phyloP scores from a whole-genome alignment of 75 land plant species.

The Sequoiadendron giganteum region DNA sequence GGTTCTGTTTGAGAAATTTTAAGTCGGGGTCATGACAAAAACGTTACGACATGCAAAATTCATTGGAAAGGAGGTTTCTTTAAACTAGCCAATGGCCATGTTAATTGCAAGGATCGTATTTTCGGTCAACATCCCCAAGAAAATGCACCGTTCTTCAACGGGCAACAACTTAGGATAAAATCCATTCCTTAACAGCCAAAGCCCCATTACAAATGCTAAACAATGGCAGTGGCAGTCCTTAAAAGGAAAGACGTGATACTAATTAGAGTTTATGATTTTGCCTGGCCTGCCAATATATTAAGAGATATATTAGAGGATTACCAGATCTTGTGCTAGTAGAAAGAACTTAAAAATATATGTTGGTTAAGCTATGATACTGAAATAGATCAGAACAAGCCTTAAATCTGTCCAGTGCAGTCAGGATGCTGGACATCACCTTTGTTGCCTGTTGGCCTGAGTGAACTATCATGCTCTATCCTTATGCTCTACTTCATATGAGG shows the following conservation, averaged over 20 bases:
- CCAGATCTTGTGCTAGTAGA: not conserved
- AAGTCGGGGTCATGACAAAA: too few species aligned
- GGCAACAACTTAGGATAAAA: not conserved
- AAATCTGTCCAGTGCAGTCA: not conserved
- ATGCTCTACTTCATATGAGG: not conserved
- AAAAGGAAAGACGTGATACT: not conserved
- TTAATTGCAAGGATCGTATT: too few species aligned
- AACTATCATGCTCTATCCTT: not conserved
- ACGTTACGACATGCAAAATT: too few species aligned
- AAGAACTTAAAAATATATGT: too few species aligned
- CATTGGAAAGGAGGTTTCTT: too few species aligned
- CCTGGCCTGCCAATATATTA: not conserved
- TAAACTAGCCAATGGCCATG: too few species aligned
- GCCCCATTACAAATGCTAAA: not conserved
- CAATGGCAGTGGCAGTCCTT: not conserved
- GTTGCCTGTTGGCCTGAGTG: not conserved
- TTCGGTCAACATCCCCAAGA: too few species aligned
- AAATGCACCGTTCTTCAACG: not conserved
- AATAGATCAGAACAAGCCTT: not conserved
- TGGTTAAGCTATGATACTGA: not conserved
- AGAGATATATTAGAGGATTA: not conserved
- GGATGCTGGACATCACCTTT: not conserved
- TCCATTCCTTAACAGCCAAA: not conserved
- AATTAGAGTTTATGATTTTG: not conserved
- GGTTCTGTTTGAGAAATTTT: too few species aligned